Base-by-base conservation (phyloP, 805 yeast genomes). In the Lachancea nothofagi region DNA sequence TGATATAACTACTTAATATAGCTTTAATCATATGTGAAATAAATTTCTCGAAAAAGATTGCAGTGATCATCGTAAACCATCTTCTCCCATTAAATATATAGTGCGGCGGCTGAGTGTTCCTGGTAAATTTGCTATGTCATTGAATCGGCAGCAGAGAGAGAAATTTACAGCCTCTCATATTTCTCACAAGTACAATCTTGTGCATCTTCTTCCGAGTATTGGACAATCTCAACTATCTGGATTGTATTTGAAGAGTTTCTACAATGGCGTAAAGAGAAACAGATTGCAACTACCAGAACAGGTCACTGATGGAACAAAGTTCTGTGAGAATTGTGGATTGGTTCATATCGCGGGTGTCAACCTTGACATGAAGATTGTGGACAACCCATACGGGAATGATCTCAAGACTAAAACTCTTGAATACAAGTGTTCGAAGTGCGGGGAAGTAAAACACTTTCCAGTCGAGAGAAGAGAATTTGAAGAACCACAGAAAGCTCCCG, bases 341-440 rank as follows among this genome's bases (percentile, higher is more conserved):
- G 50, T 64, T 2, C 45, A 59, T 17, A 44, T 66, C 8, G 60
- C 69, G 2, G 56, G 57, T 5, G 27, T 50, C n/a, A 64, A 53
- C 25, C 36, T 54, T 35, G 29, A 42, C 5, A 55, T 59, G 55
- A 44, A 54, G 21, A 38, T 50, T 45, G 40, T 2, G 9, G 26
- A 5, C 24, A 38, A 12, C 24, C 33, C 13, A 2, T 10, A 18
- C 14, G 15, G 13, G 8, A 26, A 25, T 13, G 28, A 13, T 13
- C 23, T 9, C 12, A 10, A 7, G 17, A 14, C 3, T 4, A 59
- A 47, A 30, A 38, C 5, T 20, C 45, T 64, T 14, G 27, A 48
- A 13, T 55, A 55, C 42, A 40, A 42, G 4, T 65, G 70, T 38
- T 33, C 49, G n/a, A 37, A 50, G 2, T 65, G 70, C 42, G 43